Percentiles rank a stretch among this genome's conserved stretches.
These are phyloP conservation scores for Monosporascus sp. DNA, from an alignment of 2,329 filamentous ascomycete genomes.

Conservation along the genomic window DNA sequence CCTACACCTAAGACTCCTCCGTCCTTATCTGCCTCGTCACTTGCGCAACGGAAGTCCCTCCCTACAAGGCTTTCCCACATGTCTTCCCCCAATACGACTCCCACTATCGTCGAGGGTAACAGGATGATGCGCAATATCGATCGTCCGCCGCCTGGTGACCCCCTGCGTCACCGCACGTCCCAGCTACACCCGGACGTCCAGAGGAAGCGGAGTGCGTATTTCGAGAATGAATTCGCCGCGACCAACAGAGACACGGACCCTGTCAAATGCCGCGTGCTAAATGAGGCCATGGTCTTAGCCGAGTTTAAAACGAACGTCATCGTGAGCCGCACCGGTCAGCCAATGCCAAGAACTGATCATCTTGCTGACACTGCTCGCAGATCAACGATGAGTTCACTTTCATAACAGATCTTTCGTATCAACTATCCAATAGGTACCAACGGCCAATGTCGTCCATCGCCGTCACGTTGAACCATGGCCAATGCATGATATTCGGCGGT, in stretches of 20 bases:
- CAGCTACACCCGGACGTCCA: constrained; percentile 27
- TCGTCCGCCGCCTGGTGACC: constrained; percentile 34
- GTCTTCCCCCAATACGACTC: not conserved
- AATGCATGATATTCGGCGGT: constrained; percentile 68
- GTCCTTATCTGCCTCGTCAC: constrained; percentile 15
- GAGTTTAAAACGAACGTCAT: constrained; percentile 61
- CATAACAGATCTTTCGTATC: constrained; percentile 66
- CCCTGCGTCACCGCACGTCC: constrained; percentile 23
- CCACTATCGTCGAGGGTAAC: constrained; percentile 31
- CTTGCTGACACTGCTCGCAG: constrained; percentile 31
- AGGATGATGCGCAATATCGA: constrained; percentile 33
- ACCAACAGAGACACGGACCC: constrained; percentile 25
- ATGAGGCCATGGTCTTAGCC: constrained; percentile 54
- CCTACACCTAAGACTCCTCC: constrained; percentile 10
- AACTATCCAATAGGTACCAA: constrained; percentile 69
- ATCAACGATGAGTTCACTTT: constrained; percentile 71
- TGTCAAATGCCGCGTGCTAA: constrained; percentile 40
- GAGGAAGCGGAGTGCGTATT: constrained; percentile 37
- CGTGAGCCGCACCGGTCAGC: constrained; percentile 35
- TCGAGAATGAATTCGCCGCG: constrained; percentile 39
- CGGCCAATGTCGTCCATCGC: constrained; percentile 68
- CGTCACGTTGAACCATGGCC: constrained; percentile 69
- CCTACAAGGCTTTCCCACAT: constrained; percentile 13
- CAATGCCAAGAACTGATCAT: not conserved
- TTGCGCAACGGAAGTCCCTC: constrained; percentile 28